Evolutionary conservation across 768 basidiomycete species (phyloP).

Genomic region (Rhizopogon sp.): DNA sequence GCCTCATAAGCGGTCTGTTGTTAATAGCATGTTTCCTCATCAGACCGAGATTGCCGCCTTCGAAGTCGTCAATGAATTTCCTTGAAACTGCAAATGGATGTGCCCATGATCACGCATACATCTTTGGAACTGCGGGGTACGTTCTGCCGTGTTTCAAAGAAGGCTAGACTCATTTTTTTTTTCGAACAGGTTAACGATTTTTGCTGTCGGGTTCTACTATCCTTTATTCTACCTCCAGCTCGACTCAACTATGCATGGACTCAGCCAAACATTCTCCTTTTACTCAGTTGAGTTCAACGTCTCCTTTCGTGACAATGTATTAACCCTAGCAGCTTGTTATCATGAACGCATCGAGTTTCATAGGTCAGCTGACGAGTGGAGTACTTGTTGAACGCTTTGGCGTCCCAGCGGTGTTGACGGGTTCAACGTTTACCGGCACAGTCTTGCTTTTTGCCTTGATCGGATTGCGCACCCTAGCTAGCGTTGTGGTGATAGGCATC

Average conservation of each 20-base stretch:
- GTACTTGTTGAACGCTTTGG: conserved; percentile 39
- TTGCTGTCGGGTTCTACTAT: conserved; percentile 42
- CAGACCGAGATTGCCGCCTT: conserved; percentile 33
- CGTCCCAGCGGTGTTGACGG: conserved; percentile 31
- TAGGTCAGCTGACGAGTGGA: conserved; percentile 50
- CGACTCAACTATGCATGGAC: conserved; percentile 42
- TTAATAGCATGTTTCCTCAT: conserved; percentile 36
- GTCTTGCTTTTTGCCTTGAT: conserved; percentile 43
- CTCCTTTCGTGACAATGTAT: neutral
- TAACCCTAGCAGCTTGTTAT: conserved; percentile 40
- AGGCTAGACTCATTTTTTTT: neutral
- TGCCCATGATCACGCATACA: conserved; percentile 18
- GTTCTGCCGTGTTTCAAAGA: neutral
- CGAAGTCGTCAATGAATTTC: conserved; percentile 19
- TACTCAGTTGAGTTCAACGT: conserved; percentile 40
- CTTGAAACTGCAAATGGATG: conserved; percentile 17
- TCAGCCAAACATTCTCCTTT: conserved; percentile 46
- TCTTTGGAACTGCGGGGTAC: conserved; percentile 24
- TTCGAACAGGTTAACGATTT: conserved; percentile 20
- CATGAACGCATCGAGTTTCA: conserved; percentile 47
- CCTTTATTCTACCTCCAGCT: conserved; percentile 61
- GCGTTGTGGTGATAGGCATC: conserved; percentile 38
- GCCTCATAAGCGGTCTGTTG: conserved; percentile 32
- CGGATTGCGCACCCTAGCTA: conserved; percentile 33
- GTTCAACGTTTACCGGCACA: conserved; percentile 33